Conservation (phyloP, 352 stramenopile species). For the Pythium dissotocum region DNA sequence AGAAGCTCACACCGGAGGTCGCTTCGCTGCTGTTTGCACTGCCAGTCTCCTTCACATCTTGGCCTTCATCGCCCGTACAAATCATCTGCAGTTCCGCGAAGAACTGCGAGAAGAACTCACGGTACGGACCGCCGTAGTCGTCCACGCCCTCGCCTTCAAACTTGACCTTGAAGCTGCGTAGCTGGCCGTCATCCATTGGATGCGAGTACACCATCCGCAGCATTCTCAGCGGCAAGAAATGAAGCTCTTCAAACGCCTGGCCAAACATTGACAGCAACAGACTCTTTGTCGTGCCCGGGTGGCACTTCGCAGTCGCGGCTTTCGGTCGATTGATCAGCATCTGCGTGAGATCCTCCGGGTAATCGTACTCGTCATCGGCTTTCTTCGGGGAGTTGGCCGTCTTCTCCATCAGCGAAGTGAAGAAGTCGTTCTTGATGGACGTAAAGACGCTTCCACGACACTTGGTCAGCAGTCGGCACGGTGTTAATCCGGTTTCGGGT, state of each 20-base stretch:
- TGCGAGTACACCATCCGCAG: constrained; percentile 91
- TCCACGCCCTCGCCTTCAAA: constrained; percentile 94
- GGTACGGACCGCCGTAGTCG: constrained; percentile 94
- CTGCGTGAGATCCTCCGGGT: constrained; percentile 86
- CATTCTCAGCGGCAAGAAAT: constrained; percentile 73
- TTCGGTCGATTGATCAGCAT: constrained; percentile 87
- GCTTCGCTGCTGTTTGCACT: background rate
- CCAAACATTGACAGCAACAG: constrained; percentile 82
- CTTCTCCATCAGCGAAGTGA: constrained; percentile 67
- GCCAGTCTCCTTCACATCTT: constrained; percentile 11
- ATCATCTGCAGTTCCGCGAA: constrained; percentile 70
- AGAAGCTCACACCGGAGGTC: constrained; percentile 40
- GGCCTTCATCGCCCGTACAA: constrained; percentile 7
- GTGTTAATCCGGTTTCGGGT: constrained; percentile 29
- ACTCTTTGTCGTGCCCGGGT: constrained; percentile 61
- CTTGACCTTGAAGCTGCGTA: constrained; percentile 93
- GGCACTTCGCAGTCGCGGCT: constrained; percentile 73
- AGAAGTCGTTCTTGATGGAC: constrained; percentile 78
- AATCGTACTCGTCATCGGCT: constrained; percentile 92
- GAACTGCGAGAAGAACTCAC: constrained; percentile 91
- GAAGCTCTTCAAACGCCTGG: constrained; percentile 84
- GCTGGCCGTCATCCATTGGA: constrained; percentile 91
- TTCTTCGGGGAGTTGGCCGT: constrained; percentile 78
- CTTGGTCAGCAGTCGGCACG: constrained; percentile 50
- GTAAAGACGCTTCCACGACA: constrained; percentile 77